phyloP scores from a whole-genome alignment of 495 filamentous ascomycete genomes.

The Lasiosphaeria miniovina region DNA sequence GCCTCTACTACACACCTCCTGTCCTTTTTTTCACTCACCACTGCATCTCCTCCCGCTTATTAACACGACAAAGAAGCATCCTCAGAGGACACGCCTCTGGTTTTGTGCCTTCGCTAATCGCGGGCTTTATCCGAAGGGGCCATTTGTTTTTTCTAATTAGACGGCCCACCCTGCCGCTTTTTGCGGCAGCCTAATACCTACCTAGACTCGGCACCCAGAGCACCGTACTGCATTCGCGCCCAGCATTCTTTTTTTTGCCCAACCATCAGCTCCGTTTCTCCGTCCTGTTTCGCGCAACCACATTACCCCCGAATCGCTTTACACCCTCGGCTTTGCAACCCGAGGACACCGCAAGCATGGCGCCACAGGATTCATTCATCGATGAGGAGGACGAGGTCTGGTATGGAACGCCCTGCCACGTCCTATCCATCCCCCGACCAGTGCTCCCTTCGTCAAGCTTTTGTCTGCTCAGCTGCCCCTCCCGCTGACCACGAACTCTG shows the following conservation, averaged over 20 bases:
- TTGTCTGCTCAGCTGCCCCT: constrained; percentile 1
- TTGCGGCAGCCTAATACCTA: constrained; percentile 21
- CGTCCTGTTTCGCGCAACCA: constrained; percentile 12
- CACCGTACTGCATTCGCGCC: constrained; percentile 6
- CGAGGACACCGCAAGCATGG: constrained; percentile 47
- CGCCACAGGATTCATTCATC: constrained; percentile 91
- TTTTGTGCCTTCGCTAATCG: constrained; percentile 22
- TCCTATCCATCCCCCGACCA: background rate
- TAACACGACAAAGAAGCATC: constrained; percentile 8
- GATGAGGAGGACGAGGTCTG: constrained; percentile 95
- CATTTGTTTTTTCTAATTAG: constrained; percentile 20
- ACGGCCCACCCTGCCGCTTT: constrained; percentile 1
- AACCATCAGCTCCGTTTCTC: constrained; percentile 8
- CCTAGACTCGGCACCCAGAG: background rate
- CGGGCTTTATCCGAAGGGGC: constrained; percentile 18
- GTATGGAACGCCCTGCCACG: constrained; percentile 45
- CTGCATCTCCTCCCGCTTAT: constrained; percentile 6
- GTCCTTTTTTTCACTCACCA: constrained; percentile 24
- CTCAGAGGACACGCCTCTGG: constrained; percentile 21
- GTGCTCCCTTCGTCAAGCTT: constrained; percentile 11
- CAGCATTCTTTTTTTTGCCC: constrained; percentile 4
- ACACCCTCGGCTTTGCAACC: constrained; percentile 5
- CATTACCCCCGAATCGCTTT: constrained; percentile 5
- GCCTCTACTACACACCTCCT: constrained; percentile 18
- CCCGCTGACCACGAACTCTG: constrained; percentile 16